Base-by-base conservation (phyloP, 441 rosid genomes). In the Isatis lusitanica region DNA sequence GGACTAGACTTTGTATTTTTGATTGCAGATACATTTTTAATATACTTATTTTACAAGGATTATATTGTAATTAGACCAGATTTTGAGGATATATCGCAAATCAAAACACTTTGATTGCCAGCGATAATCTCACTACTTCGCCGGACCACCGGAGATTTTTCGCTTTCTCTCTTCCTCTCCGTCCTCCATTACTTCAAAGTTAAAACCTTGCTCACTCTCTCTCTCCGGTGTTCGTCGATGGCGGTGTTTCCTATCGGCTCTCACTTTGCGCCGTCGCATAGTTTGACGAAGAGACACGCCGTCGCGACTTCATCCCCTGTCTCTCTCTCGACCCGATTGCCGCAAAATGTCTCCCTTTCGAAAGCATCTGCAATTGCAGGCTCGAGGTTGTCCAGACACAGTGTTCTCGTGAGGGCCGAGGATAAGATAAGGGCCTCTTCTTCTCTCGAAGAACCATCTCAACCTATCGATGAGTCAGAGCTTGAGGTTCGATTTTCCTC, bases 381-480 rank as follows among this genome's bases (percentile, higher is more conserved):
- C 58, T 75, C 88, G 26, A 86, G 88, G 39, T 73, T 82, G 43
- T 77, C 78, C 26, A 74, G 84, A 13, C 68, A 70, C 71, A 70
- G 78, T 40, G 78, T 88, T 67, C 87, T 87, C 66, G 88, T 82
- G 39, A 83, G 90, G 74, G 93, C 93, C 44, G 97, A 91, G 83
- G 90, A 91, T 76, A 84, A 86, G 82, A 86, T 87, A n/a, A 77
- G 79, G 65, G 82, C 62, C 17, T 75, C 83, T 63, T 78, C 88
- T 66, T 44, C 88, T 33, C 39, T 55, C 58, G 81, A 79, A 56
- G 71, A 40, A 36, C 74, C 81, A 66, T 46, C 76, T 72, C 80
- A 63, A 81, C 71, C 75, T 30, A 48, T 85, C 78, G 79, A 61
- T 17, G 88, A 80, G 7, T 16, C 80, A 4, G 80, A 79, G 73